Conservation (phyloP, 2,329 filamentous ascomycete genomes). For the Aspergillus sp. region DNA sequence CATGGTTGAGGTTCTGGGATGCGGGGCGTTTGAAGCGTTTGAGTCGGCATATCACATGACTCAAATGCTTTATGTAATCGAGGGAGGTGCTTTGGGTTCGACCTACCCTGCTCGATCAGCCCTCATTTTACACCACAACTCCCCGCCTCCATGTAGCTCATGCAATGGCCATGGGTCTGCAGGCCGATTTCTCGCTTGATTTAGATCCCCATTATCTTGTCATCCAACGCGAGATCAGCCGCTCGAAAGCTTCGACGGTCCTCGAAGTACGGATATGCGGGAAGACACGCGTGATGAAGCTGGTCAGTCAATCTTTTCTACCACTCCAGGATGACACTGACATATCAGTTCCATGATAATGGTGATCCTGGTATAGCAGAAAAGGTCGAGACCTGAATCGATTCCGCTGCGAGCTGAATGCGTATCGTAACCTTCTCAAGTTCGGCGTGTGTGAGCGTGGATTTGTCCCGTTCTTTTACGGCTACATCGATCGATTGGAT, state of each 20-base stretch:
- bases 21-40: too few species aligned
- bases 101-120: background rate
- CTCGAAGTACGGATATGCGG: slow-evolving; percentile 3
- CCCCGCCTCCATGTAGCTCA: background rate
- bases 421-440: slow-evolving; percentile 14
- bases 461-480: slow-evolving; percentile 14
- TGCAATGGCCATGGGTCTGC: background rate
- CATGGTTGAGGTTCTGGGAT: too few species aligned
- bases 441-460: slow-evolving; percentile 13
- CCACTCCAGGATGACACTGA: slow-evolving; percentile 5
- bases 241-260: slow-evolving; percentile 1
- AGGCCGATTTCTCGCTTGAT: background rate
- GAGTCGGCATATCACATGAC: background rate
- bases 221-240: background rate
- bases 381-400: slow-evolving; percentile 19
- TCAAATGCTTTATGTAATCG: background rate
- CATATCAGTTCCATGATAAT: slow-evolving; percentile 16
- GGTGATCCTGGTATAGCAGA: slow-evolving; percentile 13
- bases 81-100: background rate
- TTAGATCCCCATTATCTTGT: background rate
- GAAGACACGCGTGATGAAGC: slow-evolving; percentile 2
- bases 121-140: background rate
- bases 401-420: slow-evolving; percentile 17
- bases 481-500: slow-evolving; percentile 1
- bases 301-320: slow-evolving; percentile 3